A percentile compares a stretch with the other conserved stretches of the same genome.
Conservation (phyloP, 2,329 filamentous ascomycete genomes). For the Alternaria tenuissima region DNA sequence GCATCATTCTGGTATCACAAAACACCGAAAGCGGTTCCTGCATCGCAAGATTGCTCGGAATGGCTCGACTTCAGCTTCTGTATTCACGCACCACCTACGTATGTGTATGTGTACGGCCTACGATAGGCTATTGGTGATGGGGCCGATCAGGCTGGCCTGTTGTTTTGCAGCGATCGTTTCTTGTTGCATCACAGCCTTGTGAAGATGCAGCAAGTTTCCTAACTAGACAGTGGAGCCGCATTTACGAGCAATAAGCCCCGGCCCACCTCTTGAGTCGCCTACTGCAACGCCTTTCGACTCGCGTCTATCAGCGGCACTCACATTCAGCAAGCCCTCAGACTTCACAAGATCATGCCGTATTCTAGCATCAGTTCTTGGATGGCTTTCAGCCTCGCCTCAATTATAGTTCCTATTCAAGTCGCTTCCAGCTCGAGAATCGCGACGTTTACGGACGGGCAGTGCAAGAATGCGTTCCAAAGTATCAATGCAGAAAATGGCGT, state of each 20-base stretch:
- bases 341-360: background rate
- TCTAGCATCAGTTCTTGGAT: background rate
- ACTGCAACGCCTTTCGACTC: background rate
- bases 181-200: background rate
- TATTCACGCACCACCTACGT: background rate
- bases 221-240: background rate
- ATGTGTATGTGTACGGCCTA: background rate
- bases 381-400: background rate
- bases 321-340: background rate
- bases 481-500: constrained; percentile 9
- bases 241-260: constrained; percentile 5
- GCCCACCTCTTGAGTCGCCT: background rate
- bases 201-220: background rate
- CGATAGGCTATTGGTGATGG: background rate
- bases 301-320: background rate
- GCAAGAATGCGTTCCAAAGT: constrained; percentile 5
- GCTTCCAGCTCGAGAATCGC: constrained; percentile 1
- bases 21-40: background rate
- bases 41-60: background rate
- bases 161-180: background rate
- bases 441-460: constrained; percentile 5
- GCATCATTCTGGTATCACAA: background rate
- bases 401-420: background rate
- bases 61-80: background rate
- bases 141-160: constrained; percentile 1